Base-by-base conservation (phyloP, 2,329 filamentous ascomycete species). In the Calonectria leucothoes region DNA sequence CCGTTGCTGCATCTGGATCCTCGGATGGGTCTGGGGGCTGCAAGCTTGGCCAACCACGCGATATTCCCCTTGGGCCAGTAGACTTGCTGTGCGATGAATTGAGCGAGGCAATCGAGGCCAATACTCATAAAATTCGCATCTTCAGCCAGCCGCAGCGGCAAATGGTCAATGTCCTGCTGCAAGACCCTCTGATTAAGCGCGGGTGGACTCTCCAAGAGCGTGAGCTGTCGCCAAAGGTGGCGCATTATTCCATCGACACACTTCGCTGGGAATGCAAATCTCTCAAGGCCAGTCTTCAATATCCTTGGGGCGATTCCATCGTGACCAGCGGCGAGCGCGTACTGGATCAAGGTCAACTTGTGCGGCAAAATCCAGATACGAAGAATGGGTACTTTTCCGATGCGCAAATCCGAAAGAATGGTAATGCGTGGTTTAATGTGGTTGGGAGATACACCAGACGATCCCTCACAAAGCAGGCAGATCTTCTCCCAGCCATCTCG, bases 151-250 rank as follows among this genome's bases (percentile, higher is more conserved):
- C 42, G 15, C 20, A 49, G 20, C 23, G 14, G 1, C 48, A 55
- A 23, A 49, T 70, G 59, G 39, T 64, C 4, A 64, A 64, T 48
- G 37, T 42, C 8, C 31, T 72, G 4, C 11, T 31, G 6, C 42
- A 61, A 14, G 70, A 72, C 25, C 70, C 70, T 15, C 37, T 72
- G 4, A 49, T 52, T 25, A 48, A 64, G 20, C 49, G 70, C 25
- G 70, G 66, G 25, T 72, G 70, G 70, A 69, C 66, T 23, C 17
- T 72, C 3, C 70, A 72, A 11, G 66, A 72, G 29, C 20, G 70
- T 15, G 66, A 69, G 23, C 33, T 72, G 5, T 55, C 70, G 6
- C 66, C 59, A 20, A 67, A 67, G 6, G 29, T 64, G 1, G 42
- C 68, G 15, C 70, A 72, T 31, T 72, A 72, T 12, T 69, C 66